Evolutionary conservation across 2,329 filamentous ascomycete genomes (phyloP), one percentile per base, ranked within the genome.

Genomic region (Fusarium sororula): DNA sequence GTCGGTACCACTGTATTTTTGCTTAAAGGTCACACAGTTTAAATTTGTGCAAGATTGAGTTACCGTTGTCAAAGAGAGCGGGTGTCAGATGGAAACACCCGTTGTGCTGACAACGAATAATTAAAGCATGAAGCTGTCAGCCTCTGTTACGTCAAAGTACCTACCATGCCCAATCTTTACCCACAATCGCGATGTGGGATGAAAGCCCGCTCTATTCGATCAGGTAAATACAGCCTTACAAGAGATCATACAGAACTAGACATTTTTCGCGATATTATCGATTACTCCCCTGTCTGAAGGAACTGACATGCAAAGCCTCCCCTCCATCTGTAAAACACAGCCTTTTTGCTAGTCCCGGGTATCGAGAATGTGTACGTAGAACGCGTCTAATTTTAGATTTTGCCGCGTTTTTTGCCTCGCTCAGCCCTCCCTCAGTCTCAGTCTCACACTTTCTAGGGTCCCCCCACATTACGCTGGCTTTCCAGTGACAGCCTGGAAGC

Each of bases 311-410:
- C 68, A 64, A 72, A 63, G 69, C 68, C 69, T 68, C 69, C 69
- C 55, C 58, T 68, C 59, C 65, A 67, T 63, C 68, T 65, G 47
- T 14, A 48, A 32, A 70, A 68, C 73, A 76, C 74, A 72, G 72
- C 74, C 74, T 57, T 66, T 63, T 63, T 63, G 28, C 51, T 73
- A 69, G 66, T 58, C 60, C 66, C 69, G 66, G 66, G 66, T 68
- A 68, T 66, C 50, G 28, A 55, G 50, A 55, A 26, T 30, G 55
- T 63, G 61, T 61, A 50, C 42, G 42, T 61, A 63, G 38, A 56
- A 42, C 30, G 35, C 50, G 53, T 68, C 76, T 78, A 78, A 78
- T 70, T 78, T 78, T 78, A 78, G 76, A 69, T 72, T 55, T 30
- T 66, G 57, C 68, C 57, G 57, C 67, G 61, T 39, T 63, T 65